Percentiles rank a stretch among this genome's conserved stretches.
Conservation (phyloP, 306 rosid species). For the Corylus heterophylla region DNA sequence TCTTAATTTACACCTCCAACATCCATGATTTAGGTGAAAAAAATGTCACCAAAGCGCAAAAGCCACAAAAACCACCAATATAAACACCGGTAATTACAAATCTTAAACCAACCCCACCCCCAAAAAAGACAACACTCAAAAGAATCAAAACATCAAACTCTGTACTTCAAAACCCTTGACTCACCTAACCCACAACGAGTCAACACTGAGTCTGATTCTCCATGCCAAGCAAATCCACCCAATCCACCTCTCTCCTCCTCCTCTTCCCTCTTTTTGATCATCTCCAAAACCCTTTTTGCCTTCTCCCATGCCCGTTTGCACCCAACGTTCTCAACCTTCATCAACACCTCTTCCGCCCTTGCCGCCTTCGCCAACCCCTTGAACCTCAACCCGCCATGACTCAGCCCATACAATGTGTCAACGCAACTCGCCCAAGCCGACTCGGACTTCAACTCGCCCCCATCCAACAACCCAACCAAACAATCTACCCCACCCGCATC, state of each 20-base stretch:
- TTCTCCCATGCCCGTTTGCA: slow-evolving; percentile 54
- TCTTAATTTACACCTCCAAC: neutral
- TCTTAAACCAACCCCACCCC: slow-evolving; percentile 7
- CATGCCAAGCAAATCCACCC: slow-evolving; percentile 73
- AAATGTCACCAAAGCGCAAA: neutral
- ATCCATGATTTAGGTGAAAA: neutral
- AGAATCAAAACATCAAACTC: neutral
- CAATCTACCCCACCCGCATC: slow-evolving; percentile 77
- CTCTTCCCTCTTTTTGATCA: slow-evolving; percentile 48
- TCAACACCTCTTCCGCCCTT: slow-evolving; percentile 49
- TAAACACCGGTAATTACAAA: slow-evolving; percentile 6
- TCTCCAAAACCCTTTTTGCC: slow-evolving; percentile 57
- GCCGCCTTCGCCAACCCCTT: slow-evolving; percentile 68
- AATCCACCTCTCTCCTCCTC: slow-evolving; percentile 62
- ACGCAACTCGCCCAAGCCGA: slow-evolving; percentile 67
- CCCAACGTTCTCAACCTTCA: slow-evolving; percentile 54
- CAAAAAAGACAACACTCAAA: neutral
- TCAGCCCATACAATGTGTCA: slow-evolving; percentile 50
- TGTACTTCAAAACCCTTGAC: slow-evolving; percentile 44
- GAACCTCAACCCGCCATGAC: slow-evolving; percentile 81
- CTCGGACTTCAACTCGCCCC: slow-evolving; percentile 25
- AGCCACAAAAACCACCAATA: neutral
- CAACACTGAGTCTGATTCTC: slow-evolving; percentile 34
- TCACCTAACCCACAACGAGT: slow-evolving; percentile 21
- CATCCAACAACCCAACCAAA: slow-evolving; percentile 42